Percentiles rank a stretch among this genome's conserved stretches.
Conservation (phyloP, 257 asterid species). For the Cinchona pubescens region DNA sequence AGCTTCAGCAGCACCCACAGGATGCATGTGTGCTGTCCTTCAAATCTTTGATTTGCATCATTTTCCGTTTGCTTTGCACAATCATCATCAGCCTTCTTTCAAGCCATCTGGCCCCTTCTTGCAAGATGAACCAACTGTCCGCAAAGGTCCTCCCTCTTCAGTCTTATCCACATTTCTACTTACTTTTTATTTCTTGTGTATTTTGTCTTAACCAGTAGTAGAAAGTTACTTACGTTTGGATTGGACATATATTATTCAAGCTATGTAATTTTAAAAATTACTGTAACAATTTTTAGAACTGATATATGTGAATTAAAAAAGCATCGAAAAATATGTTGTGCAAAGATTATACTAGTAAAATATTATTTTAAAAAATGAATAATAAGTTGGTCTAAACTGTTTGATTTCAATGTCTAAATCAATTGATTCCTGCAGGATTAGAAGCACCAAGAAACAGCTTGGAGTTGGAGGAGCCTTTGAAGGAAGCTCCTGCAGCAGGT, state of each 20-base stretch:
- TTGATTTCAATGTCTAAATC: no score
- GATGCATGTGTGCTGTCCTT: conserved; percentile 84
- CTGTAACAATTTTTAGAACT: no score
- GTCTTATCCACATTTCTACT: background rate
- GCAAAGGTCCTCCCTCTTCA: conserved; percentile 44
- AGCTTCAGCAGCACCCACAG: conserved; percentile 33
- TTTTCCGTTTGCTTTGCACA: conserved; percentile 47
- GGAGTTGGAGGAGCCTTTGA: conserved; percentile 48
- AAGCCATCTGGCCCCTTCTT: conserved; percentile 24
- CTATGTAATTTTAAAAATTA: no score
- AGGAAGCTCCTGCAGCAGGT: conserved; percentile 19
- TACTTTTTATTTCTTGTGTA: background rate
- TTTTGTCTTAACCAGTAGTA: background rate
- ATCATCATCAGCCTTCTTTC: conserved; percentile 31
- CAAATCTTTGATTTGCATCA: conserved; percentile 68
- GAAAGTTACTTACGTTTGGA: no score
- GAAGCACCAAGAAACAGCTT: conserved; percentile 92
- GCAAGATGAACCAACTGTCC: conserved; percentile 27
- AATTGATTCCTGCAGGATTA: conserved; percentile 43
- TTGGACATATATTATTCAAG: no score
- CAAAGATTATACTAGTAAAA: no score
- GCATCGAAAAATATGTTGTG: no score
- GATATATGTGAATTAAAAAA: no score
- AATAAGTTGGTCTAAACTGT: no score
- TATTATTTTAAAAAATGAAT: no score